Percentiles rank a stretch among this genome's conserved stretches.
phyloP scores from a whole-genome alignment of 352 stramenopile species.

The Thalassiosira pacifica region DNA sequence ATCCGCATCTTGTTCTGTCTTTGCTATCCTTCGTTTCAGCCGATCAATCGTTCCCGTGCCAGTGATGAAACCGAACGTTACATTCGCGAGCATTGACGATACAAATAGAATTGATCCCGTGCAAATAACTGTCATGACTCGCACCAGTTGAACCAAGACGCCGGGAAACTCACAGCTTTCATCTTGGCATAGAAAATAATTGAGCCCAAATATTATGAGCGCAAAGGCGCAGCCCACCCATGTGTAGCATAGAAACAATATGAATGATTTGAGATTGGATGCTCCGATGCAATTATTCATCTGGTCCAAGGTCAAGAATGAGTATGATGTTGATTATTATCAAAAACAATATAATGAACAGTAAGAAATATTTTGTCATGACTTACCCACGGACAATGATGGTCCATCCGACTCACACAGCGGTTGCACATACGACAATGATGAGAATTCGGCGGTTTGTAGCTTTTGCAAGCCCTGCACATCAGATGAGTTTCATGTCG shows the following conservation, averaged over 20 bases:
- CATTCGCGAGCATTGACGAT: constrained; percentile 89
- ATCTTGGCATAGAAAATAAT: constrained; percentile 86
- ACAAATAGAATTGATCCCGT: constrained; percentile 87
- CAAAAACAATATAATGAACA: not conserved
- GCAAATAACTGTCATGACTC: constrained; percentile 86
- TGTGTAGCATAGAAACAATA: constrained; percentile 88
- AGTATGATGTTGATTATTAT: not conserved
- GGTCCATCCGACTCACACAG: constrained; percentile 88
- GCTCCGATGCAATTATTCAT: constrained; percentile 86
- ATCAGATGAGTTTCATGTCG: constrained; percentile 74
- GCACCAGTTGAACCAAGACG: constrained; percentile 84
- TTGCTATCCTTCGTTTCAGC: constrained; percentile 86
- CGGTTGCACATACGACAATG: constrained; percentile 89
- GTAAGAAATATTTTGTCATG: constrained; percentile 58
- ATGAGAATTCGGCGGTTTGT: constrained; percentile 87
- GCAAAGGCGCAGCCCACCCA: constrained; percentile 80
- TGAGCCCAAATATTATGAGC: constrained; percentile 83
- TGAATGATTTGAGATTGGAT: constrained; percentile 87
- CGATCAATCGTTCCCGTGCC: constrained; percentile 90
- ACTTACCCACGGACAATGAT: constrained; percentile 85
- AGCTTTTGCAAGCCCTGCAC: constrained; percentile 87
- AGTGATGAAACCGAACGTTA: constrained; percentile 88
- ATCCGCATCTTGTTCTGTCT: constrained; percentile 81
- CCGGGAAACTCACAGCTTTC: constrained; percentile 81
- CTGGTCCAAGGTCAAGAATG: not conserved